These are phyloP conservation scores for Mycena rosella DNA, from an alignment of 768 basidiomycete genomes.

Conservation along the genomic window DNA sequence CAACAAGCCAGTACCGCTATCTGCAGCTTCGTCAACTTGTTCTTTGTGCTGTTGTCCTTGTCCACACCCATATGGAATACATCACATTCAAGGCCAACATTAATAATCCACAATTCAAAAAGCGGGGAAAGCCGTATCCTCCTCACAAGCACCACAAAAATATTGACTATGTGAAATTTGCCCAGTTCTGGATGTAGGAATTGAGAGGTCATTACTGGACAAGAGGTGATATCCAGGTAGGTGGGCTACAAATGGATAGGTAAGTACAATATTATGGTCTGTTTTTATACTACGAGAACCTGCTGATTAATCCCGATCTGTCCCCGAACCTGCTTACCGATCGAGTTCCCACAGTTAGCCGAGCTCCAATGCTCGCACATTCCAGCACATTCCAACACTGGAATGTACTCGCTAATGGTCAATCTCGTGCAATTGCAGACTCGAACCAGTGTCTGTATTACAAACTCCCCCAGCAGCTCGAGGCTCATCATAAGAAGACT, in stretches of 20 bases:
- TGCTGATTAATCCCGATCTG: no score
- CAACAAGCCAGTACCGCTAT: background rate
- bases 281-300: no score
- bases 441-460: slow-evolving; percentile 1
- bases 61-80: slow-evolving; percentile 6
- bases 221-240: no score
- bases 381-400: no score
- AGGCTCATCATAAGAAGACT: background rate
- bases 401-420: background rate
- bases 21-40: background rate
- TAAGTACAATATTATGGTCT: no score
- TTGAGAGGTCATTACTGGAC: no score
- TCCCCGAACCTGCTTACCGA: no score
- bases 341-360: no score
- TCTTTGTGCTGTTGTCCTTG: background rate
- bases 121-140: background rate
- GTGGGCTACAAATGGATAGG: no score
- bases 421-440: background rate
- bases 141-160: background rate
- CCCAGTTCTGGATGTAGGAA: background rate
- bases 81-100: background rate
- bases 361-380: no score
- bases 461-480: background rate
- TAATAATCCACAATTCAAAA: background rate
- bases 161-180: background rate